Percentiles rank a stretch among this genome's conserved stretches.
Conservation (phyloP, 768 basidiomycete species). For the Phallus indusiatus region DNA sequence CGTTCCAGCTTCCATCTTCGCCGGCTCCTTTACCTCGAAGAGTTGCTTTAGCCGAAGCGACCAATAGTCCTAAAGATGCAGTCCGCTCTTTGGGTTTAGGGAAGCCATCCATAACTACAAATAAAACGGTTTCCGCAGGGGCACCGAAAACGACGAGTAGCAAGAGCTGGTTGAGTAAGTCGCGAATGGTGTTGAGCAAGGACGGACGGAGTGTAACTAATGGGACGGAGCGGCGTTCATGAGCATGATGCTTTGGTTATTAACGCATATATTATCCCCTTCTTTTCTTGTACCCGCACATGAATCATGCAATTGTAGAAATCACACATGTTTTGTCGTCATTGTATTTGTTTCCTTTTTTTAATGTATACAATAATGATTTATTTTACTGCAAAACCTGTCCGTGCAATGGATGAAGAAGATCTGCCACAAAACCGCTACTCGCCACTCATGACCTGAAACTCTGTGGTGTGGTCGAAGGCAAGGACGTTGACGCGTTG, state of each 20-base stretch:
- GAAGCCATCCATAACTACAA: constrained; percentile 15
- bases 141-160: constrained; percentile 37
- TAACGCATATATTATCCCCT: neutral
- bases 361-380: too few relatives aligned
- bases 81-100: constrained; percentile 1
- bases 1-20: constrained; percentile 28
- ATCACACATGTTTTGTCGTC: neutral
- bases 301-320: neutral
- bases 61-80: constrained; percentile 47
- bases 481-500: too few relatives aligned
- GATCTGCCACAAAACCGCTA: too few relatives aligned
- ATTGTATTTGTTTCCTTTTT: too few relatives aligned
- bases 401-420: too few relatives aligned
- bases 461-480: too few relatives aligned
- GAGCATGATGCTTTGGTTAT: neutral
- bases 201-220: neutral
- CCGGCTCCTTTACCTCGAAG: constrained; percentile 42
- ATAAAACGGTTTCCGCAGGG: constrained; percentile 16
- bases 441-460: too few relatives aligned
- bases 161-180: constrained; percentile 61
- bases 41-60: constrained; percentile 44
- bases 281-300: neutral
- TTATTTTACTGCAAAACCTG: too few relatives aligned
- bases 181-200: neutral
- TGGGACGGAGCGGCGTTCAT: neutral